Evolutionary conservation across 306 rosid genomes (phyloP).

Genomic region (Begonia loranthoides): DNA sequence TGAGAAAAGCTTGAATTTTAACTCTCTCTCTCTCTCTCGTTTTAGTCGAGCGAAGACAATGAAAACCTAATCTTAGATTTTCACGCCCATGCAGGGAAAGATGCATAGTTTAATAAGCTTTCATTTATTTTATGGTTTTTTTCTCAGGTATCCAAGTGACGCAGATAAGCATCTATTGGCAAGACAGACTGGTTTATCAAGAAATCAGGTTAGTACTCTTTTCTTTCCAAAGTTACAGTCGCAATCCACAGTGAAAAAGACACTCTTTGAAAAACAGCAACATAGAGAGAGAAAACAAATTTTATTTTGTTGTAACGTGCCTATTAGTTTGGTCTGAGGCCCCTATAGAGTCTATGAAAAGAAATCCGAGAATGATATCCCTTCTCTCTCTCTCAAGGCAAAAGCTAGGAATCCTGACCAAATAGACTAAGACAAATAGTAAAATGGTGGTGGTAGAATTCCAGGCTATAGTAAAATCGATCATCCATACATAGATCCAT

Average conservation of each 20-base stretch:
- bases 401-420: too few relatives aligned
- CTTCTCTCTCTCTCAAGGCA: too few relatives aligned
- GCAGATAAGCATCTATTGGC: constrained; percentile 17
- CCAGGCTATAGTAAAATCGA: too few relatives aligned
- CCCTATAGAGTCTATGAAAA: too few relatives aligned
- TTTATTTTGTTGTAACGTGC: too few relatives aligned
- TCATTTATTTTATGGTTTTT: not conserved
- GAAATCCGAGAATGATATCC: too few relatives aligned
- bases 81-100: not conserved
- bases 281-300: too few relatives aligned
- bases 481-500: too few relatives aligned
- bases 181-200: constrained; percentile 18
- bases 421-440: too few relatives aligned
- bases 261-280: not conserved
- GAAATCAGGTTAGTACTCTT: constrained; percentile 14
- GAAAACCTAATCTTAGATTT: not conserved
- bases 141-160: constrained; percentile 17
- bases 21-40: not conserved
- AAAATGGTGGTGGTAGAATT: too few relatives aligned
- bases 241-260: not conserved
- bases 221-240: not conserved
- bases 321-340: too few relatives aligned
- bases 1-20: constrained; percentile 3
- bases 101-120: not conserved
- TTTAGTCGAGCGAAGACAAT: not conserved